A percentile compares a stretch with the other conserved stretches of the same genome.
Evolutionary conservation across 1,284 basidiomycete genomes (phyloP).

Genomic region (Naganishia sp.): DNA sequence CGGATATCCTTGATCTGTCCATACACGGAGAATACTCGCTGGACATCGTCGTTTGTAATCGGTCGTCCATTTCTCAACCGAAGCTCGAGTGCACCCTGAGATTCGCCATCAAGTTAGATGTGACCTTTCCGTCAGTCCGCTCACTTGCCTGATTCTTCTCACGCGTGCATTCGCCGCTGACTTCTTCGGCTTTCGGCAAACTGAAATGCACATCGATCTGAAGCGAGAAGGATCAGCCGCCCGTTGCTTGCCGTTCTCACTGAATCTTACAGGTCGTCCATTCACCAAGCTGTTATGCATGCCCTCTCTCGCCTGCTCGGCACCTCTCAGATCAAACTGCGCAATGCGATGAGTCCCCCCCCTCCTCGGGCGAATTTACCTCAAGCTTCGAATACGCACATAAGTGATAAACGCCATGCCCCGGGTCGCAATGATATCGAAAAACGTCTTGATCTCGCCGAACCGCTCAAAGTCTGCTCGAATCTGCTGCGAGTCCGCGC

Average conservation of each 20-base stretch:
- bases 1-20: constrained; percentile 84
- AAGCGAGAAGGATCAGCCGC: constrained; percentile 25
- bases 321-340: constrained; percentile 86
- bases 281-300: constrained; percentile 82
- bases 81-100: constrained; percentile 72
- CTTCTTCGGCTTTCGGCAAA: constrained; percentile 82
- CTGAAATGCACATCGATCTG: constrained; percentile 98
- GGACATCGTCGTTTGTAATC: constrained; percentile 79
- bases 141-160: constrained; percentile 78
- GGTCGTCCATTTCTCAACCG: constrained; percentile 65
- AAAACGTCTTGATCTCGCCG: constrained; percentile 95
- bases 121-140: too few relatives aligned
- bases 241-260: background rate
- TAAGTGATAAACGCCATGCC: constrained; percentile 98
- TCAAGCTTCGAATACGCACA: constrained; percentile 61
- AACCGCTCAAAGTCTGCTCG: constrained; percentile 81
- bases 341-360: constrained; percentile 25
- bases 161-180: constrained; percentile 67
- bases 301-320: constrained; percentile 82
- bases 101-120: too few relatives aligned
- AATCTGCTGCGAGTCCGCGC: constrained; percentile 81
- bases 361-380: background rate
- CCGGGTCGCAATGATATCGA: constrained; percentile 86
- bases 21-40: constrained; percentile 77
- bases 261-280: constrained; percentile 70